phyloP scores from a whole-genome alignment of 73 alveolate genomes.

The Paramecium caudatum region DNA sequence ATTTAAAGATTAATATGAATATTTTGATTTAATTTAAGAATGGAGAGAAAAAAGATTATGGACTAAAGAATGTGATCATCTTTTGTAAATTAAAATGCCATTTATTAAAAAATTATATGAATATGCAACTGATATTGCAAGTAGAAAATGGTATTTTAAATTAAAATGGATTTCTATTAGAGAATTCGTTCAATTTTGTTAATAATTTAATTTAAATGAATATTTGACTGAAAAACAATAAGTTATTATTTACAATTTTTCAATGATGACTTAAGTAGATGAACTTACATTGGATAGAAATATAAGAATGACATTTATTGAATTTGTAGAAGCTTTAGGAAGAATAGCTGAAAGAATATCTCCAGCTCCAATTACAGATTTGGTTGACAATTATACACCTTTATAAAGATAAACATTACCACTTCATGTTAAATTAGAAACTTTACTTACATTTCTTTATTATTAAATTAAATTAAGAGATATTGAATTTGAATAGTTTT shows the following conservation, averaged over 20 bases:
- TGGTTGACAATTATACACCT: constrained; percentile 31
- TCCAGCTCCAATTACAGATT: constrained; percentile 70
- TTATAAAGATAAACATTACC: constrained; percentile 44
- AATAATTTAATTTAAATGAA: constrained; percentile 83
- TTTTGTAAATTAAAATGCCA: constrained; percentile 71
- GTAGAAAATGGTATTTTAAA: constrained; percentile 64
- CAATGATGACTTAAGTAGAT: constrained; percentile 90
- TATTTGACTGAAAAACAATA: constrained; percentile 85
- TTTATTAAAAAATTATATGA: constrained; percentile 78
- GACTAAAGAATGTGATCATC: constrained; percentile 80
- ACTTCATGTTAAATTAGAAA: constrained; percentile 72
- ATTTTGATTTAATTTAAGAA: constrained; percentile 62
- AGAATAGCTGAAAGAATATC: constrained; percentile 83
- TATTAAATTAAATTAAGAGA: constrained; percentile 12
- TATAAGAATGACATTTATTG: constrained; percentile 83
- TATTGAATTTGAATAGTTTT: constrained; percentile 38
- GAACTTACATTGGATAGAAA: constrained; percentile 87
- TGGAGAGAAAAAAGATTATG: constrained; percentile 82
- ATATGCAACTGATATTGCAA: constrained; percentile 64
- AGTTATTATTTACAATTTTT: constrained; percentile 81
- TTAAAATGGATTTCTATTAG: constrained; percentile 80
- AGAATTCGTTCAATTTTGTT: constrained; percentile 84
- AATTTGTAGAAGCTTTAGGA: constrained; percentile 87
- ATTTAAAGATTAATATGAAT: constrained; percentile 25
- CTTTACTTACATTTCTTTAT: constrained; percentile 47